Evolutionary conservation across 78 protist species (phyloP).

Genomic region (Paratrimastix pyriformis): DNA sequence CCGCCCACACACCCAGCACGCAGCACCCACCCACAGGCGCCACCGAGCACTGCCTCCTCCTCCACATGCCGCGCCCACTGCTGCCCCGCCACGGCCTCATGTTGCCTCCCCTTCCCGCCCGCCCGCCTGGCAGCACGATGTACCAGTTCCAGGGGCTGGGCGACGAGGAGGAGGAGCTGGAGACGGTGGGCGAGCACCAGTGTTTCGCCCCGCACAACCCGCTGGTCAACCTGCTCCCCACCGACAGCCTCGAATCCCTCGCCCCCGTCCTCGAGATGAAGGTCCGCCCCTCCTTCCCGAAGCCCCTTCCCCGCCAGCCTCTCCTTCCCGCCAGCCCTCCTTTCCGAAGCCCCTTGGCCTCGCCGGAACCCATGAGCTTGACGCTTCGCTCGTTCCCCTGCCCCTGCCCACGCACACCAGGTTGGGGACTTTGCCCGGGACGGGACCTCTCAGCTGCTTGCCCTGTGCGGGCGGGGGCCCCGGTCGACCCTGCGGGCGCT

Average conservation of each 20-base stretch:
- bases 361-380: no score
- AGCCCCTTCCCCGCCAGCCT: no score
- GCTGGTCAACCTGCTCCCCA: constrained; percentile 54
- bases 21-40: no score
- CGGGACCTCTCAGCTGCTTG: constrained; percentile 53
- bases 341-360: no score
- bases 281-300: constrained; percentile 39
- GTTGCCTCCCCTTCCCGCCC: no score
- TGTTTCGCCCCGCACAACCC: constrained; percentile 15
- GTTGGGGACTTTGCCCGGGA: constrained; percentile 26
- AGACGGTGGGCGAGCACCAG: background rate
- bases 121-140: no score
- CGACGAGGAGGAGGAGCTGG: constrained; percentile 35
- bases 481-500: constrained; percentile 65
- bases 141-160: constrained; percentile 50
- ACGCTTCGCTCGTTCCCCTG: no score
- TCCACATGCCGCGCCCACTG: no score
- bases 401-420: no score
- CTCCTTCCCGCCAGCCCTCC: no score
- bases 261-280: constrained; percentile 69
- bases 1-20: background rate
- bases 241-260: constrained; percentile 56
- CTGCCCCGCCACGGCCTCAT: no score
- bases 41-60: no score
- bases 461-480: constrained; percentile 63